Evolutionary conservation across 495 filamentous ascomycete genomes (phyloP), one percentile per base, ranked within the genome.

Genomic region (Aspergillus mulundensis): DNA sequence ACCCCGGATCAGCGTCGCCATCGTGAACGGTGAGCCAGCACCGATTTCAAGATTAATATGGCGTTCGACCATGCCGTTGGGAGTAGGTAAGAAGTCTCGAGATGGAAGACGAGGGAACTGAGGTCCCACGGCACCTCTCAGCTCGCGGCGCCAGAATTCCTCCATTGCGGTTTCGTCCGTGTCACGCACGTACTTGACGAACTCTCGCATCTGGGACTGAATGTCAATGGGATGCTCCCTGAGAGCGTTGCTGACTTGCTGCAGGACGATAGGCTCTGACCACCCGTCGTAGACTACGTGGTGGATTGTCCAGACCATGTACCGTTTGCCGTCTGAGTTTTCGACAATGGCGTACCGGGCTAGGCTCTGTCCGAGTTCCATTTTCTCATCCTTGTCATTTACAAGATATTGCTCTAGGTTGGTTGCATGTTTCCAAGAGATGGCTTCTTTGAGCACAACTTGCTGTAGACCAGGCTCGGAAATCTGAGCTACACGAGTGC

Each of bases 251-350:
- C 77, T 77, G 19, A 86, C 77, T 50, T 79, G 71, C 15, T 84
- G 69, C 6, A 85, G 69, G 12, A 87, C 71, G 0, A 86, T 60
- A 6, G 75, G 73, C 66, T 84, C 76, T 7, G 78, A 84, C 82
- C 84, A 87, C 16, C 85, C 84, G 50, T 89, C 86, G 55, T 88
- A 90, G 2, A 89, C 61, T 1, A 81, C 80, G 53, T 90, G 86
- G 56, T 88, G 85, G 46, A 85, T 75, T 1, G 83, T 88, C 68
- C 83, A 77, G 6, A 86, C 73, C 59, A 87, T 81, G 55, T 79
- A 72, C 15, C 60, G 61, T 38, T 66, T 72, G 23, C 59, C 66
- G 16, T 70, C 65, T 18, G 30, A 15, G 48, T 72, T 61, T 14
- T 72, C 63, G 10, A 86, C 61, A 20, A 86, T 71, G 5, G 75